Percentiles rank a stretch among this genome's conserved stretches.
phyloP scores from a whole-genome alignment of 768 basidiomycete genomes.

The Auricularia cornea region DNA sequence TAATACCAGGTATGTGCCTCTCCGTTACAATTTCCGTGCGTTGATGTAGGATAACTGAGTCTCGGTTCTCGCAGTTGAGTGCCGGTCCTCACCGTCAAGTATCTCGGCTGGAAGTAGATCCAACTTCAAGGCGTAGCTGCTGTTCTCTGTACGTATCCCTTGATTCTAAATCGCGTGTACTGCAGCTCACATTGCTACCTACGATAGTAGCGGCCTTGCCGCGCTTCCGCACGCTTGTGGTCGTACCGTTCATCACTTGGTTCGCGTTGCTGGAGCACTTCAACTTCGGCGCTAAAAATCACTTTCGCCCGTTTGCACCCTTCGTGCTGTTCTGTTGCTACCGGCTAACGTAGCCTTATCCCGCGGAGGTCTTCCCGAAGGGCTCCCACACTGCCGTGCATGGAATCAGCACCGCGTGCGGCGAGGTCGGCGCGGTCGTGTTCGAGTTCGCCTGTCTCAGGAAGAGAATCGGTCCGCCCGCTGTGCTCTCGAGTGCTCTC shows the following conservation, averaged over 20 bases:
- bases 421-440: conserved; percentile 72
- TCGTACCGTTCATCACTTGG: conserved; percentile 55
- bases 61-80: conserved; percentile 73
- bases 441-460: conserved; percentile 63
- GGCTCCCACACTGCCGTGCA: conserved; percentile 65
- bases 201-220: conserved; percentile 53
- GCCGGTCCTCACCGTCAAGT: conserved; percentile 60
- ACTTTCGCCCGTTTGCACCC: too few relatives aligned
- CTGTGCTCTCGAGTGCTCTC: conserved; percentile 66
- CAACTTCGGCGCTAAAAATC: conserved; percentile 65
- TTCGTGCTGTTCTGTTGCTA: neutral
- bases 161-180: conserved; percentile 1
- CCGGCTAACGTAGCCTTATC: conserved; percentile 36
- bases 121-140: conserved; percentile 66
- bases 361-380: conserved; percentile 75
- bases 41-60: conserved; percentile 20
- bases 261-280: conserved; percentile 72
- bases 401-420: conserved; percentile 63
- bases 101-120: conserved; percentile 64
- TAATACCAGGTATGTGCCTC: conserved; percentile 74
- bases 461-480: conserved; percentile 52
- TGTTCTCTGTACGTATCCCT: conserved; percentile 43
- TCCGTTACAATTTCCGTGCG: too few relatives aligned
- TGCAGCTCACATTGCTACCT: neutral
- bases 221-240: conserved; percentile 48